Base-by-base conservation (phyloP, 2,329 filamentous ascomycete genomes). In the Magnaporthales sp. region DNA sequence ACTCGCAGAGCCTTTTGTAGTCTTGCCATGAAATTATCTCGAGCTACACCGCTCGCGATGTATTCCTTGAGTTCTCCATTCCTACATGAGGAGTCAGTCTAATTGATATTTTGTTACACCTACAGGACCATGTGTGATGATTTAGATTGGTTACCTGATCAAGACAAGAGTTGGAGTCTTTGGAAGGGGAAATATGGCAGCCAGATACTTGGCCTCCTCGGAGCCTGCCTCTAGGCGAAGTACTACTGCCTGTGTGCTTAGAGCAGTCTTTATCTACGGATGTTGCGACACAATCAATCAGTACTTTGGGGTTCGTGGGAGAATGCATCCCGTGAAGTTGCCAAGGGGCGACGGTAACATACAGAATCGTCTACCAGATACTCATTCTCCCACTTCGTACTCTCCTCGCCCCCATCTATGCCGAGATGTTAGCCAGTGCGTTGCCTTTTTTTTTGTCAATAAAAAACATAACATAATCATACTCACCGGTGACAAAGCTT, bases 31-130 rank as follows among this genome's bases (percentile, higher is more conserved):
- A 95, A 92, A 9, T 91, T 88, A 19, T 89, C 84, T 73, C 86
- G 89, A 15, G 80, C 77, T 9, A 85, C 83, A 9, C 88, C 89
- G 0, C 86, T 80, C 51, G 87, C 82, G 10, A 96, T 83, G 74
- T 93, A 93, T 75, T 94, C 89, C 73, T 90, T 88, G 15, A 96
- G 79, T 69, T 91, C 85, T 9, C 90, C 92, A 76, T 92, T 90
- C 73, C 86, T 88, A 70, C 68, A 67, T 70, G 27, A 69, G 7
- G 66, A 27, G 30, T 26, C 22, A 24, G 24, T 29, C 11, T 26
- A 32, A 22, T 2, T 15, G 10, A 3, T 27, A n/a, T 38, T 51
- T 26, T 13, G 2, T 7, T 30, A 3, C 29, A n/a, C 19, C 2
- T 51, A 51, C 38, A 30, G 62, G 10, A 30, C 31, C 22, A 19